Evolutionary conservation across 768 basidiomycete genomes (phyloP).

Genomic region (Suillus subalutaceus): DNA sequence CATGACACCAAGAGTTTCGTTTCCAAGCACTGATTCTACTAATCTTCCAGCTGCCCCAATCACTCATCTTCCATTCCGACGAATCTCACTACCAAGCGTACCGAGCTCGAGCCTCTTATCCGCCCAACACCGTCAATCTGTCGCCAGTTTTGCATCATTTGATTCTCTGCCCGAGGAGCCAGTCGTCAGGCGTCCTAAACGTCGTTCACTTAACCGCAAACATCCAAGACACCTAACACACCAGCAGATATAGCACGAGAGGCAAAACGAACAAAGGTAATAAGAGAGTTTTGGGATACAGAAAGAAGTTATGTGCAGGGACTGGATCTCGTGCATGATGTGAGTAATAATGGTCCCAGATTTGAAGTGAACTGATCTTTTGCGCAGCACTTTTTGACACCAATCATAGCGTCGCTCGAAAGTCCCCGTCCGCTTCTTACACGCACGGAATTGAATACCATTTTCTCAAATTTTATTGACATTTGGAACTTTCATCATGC

Average conservation of each 20-base stretch:
- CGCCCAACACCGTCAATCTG: slow-evolving; percentile 55
- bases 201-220: slow-evolving; percentile 35
- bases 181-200: slow-evolving; percentile 33
- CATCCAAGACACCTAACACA: slow-evolving; percentile 12
- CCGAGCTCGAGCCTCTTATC: slow-evolving; percentile 50
- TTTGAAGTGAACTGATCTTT: slow-evolving; percentile 15
- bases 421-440: slow-evolving; percentile 68
- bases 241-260: slow-evolving; percentile 51
- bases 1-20: slow-evolving; percentile 28
- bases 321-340: slow-evolving; percentile 80
- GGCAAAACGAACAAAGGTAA: slow-evolving; percentile 64
- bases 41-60: slow-evolving; percentile 36
- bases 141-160: slow-evolving; percentile 72
- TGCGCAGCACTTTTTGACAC: slow-evolving; percentile 78
- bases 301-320: slow-evolving; percentile 83
- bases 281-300: slow-evolving; percentile 82
- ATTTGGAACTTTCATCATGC: slow-evolving; percentile 88
- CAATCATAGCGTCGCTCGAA: slow-evolving; percentile 76
- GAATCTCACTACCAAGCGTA: slow-evolving; percentile 61
- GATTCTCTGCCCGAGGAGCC: slow-evolving; percentile 67
- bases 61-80: slow-evolving; percentile 61
- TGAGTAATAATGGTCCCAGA: slow-evolving; percentile 37
- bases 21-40: slow-evolving; percentile 34
- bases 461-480: slow-evolving; percentile 90
- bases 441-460: slow-evolving; percentile 65